A percentile compares a stretch with the other conserved stretches of the same genome.
Evolutionary conservation across 257 asterid species (phyloP).

Genomic region (Solanum peruvianum): DNA sequence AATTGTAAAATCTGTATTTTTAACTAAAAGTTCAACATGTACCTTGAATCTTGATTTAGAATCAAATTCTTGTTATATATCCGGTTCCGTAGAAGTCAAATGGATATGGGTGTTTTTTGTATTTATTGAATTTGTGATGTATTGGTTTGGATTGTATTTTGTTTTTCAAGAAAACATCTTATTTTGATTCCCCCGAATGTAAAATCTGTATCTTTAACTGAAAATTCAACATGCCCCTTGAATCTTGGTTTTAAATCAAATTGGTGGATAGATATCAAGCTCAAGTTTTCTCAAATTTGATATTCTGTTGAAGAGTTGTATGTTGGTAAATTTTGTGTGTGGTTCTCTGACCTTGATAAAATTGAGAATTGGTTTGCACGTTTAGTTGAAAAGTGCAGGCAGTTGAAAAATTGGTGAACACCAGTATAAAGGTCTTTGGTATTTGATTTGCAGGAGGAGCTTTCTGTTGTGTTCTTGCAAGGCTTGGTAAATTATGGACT

Average conservation of each 20-base stretch:
- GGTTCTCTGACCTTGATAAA: not conserved
- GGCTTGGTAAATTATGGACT: constrained; percentile 27
- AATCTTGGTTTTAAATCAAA: not conserved
- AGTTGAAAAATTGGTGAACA: not conserved
- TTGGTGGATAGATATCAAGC: not conserved
- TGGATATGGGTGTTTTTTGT: not conserved
- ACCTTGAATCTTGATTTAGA: not conserved
- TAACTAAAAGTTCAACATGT: not conserved
- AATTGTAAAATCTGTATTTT: not conserved
- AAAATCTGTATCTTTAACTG: not conserved
- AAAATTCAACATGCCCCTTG: not conserved
- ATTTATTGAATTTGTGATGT: not conserved
- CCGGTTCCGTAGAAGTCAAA: not conserved
- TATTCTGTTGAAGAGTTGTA: not conserved
- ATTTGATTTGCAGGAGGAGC: not conserved
- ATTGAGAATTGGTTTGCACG: not conserved
- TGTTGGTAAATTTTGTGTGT: not conserved
- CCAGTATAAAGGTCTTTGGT: not conserved
- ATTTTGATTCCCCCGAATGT: not conserved
- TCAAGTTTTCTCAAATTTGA: not conserved
- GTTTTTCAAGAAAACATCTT: not conserved
- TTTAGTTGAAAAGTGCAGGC: not conserved
- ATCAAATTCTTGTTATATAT: not conserved
- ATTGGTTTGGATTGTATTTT: not conserved
- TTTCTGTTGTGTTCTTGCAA: not conserved